Conservation (phyloP, 2,329 filamentous ascomycete genomes). For the Penicillium sp. region DNA sequence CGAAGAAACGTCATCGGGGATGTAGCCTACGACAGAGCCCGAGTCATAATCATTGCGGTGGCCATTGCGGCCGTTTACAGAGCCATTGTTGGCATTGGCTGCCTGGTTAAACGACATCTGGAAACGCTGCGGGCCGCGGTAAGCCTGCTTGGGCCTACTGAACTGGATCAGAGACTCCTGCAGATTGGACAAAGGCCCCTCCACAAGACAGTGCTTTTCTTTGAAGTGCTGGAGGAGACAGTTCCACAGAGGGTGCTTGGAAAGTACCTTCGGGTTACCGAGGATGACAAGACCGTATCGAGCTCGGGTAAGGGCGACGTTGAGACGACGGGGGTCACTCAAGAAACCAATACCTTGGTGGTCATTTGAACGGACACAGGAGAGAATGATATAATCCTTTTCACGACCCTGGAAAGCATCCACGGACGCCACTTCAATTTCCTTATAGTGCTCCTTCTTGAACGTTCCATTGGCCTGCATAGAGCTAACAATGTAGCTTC, state of each 20-base stretch:
- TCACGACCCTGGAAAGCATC: constrained; percentile 98
- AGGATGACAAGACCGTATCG: constrained; percentile 97
- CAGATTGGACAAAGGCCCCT: constrained; percentile 92
- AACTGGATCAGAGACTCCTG: constrained; percentile 95
- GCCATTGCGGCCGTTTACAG: constrained; percentile 53
- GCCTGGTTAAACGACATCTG: constrained; percentile 75
- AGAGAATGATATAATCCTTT: constrained; percentile 98
- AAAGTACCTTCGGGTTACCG: constrained; percentile 94
- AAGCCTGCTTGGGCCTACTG: constrained; percentile 86
- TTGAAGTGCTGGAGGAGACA: constrained; percentile 95
- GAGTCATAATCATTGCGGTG: constrained; percentile 64
- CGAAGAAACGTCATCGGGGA: constrained; percentile 94
- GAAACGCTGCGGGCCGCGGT: constrained; percentile 83
- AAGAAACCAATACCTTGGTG: constrained; percentile 99
- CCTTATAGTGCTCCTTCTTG: constrained; percentile 98
- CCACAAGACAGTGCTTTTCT: constrained; percentile 91
- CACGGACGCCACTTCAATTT: constrained; percentile 96
- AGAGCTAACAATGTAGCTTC: constrained; percentile 97
- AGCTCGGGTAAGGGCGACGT: constrained; percentile 93
- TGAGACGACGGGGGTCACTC: constrained; percentile 94
- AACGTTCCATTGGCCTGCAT: constrained; percentile 98
- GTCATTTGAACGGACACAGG: constrained; percentile 96
- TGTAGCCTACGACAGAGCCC: constrained; percentile 89
- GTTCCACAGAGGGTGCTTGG: constrained; percentile 98
- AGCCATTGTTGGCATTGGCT: constrained; percentile 57